Evolutionary conservation across 306 rosid species (phyloP), one percentile per base, ranked within the genome.

Genomic region (Macrotyloma uniflorum): DNA sequence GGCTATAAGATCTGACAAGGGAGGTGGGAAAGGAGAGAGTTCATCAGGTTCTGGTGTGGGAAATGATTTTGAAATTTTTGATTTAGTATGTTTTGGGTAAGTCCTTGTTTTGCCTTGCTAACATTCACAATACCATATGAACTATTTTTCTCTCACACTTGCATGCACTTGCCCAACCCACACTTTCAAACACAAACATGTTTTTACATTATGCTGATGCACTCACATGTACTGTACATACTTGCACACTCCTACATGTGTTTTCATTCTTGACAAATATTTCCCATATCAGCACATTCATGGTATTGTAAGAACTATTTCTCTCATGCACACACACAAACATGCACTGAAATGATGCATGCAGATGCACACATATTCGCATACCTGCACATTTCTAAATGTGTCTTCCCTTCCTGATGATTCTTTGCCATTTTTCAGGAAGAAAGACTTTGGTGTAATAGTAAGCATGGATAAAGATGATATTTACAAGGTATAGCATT

Each of bases 81-180:
- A 86, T 86, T 92, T 96, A 83, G 97, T 93, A 74, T 90, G 97
- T 84, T 88, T 93, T 67, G 88, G 96, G 99, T 96, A 87, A 87
- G 98, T 83, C 67, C 58, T 73, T 69, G 45, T 26, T 42, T 35
- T 67, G 79, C 80, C 42, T 75, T 28, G 78, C 70, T 76, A 51
- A 28, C 70, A 43, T 74, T 81, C 36, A 20, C 47, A 70, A 59
- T 67, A 36, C 11, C 15, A 14, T 50, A 61, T 14, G 36, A 32
- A 67, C 35, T 67, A 13, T 15, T 45, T 45, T 49, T 50, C 50
- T 33, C 16, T 8, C 67, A n/a, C 45, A 15, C 32, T 12, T 7
- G 15, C 15, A 13, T 19, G 3, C 42, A 12, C 32, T 15, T 20
- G 10, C 32, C 19, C 15, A 42, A 42, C 1, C 8, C n/a, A 55